These are phyloP conservation scores for Hydrangea macrophylla DNA, from an alignment of 148 eudicot genomes.

Conservation along the genomic window DNA sequence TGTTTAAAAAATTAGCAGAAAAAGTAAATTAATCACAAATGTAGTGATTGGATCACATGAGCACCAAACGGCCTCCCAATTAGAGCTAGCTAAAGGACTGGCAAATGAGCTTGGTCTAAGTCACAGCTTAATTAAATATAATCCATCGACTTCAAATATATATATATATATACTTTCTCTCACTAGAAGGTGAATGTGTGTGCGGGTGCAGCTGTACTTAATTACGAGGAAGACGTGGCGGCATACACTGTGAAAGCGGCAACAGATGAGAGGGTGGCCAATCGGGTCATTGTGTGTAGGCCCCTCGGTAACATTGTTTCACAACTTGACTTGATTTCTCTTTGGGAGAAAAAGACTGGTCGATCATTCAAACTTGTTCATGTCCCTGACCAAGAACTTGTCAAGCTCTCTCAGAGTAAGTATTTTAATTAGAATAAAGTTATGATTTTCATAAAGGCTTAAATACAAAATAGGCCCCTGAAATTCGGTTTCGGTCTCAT, in stretches of 20 bases:
- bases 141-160: no score
- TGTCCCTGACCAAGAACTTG: constrained; percentile 17
- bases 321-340: constrained; percentile 21
- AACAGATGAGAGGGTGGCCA: constrained; percentile 14
- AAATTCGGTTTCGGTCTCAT: neutral
- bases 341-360: constrained; percentile 27
- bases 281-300: constrained; percentile 19
- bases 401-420: constrained; percentile 21
- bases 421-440: no score
- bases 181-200: neutral
- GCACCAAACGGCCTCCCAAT: no score
- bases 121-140: no score
- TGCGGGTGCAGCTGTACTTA: constrained; percentile 12
- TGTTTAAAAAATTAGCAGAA: no score
- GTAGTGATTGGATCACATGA: no score
- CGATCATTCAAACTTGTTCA: constrained; percentile 4
- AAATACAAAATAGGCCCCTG: no score
- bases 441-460: no score
- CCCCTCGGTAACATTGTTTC: constrained; percentile 15
- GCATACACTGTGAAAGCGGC: constrained; percentile 18
- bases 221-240: constrained; percentile 27
- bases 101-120: no score
- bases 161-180: no score
- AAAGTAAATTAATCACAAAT: no score
- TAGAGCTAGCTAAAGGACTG: no score